Evolutionary conservation across 345 rosid genomes (phyloP).

Genomic region (Durio zibethinus): DNA sequence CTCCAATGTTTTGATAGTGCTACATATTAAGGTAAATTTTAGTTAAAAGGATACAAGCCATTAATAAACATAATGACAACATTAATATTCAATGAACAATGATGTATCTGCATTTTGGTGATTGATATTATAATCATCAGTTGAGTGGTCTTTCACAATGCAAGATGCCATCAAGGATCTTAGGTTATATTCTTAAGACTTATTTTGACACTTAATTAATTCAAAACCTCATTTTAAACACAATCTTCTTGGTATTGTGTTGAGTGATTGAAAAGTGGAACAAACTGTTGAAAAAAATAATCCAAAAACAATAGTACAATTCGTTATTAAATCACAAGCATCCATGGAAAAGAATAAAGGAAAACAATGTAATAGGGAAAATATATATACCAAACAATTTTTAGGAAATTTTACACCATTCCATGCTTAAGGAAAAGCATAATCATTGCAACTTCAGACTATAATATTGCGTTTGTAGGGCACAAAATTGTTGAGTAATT

Average conservation of each 20-base stretch:
- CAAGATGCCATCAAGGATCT: not conserved
- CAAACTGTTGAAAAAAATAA: not conserved
- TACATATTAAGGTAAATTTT: conserved; percentile 12
- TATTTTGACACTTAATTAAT: not conserved
- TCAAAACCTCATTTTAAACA: not conserved
- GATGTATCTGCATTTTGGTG: not conserved
- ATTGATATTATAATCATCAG: not conserved
- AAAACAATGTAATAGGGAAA: not conserved
- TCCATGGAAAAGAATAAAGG: not conserved
- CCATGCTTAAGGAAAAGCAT: not conserved
- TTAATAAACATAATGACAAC: not conserved
- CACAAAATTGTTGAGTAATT: not conserved
- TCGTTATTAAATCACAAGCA: not conserved
- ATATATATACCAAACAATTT: not conserved
- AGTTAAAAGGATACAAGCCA: not conserved
- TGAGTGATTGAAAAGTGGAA: not conserved
- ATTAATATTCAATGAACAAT: not conserved
- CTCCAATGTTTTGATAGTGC: conserved; percentile 94
- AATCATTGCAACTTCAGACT: not conserved
- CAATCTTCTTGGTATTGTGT: not conserved
- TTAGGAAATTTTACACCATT: not conserved
- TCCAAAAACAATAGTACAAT: not conserved
- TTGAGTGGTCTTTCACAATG: not conserved
- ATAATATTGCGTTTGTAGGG: not conserved
- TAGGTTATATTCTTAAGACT: not conserved